A percentile compares a stretch with the other conserved stretches of the same genome.
Conservation (phyloP, 805 yeast genomes). For the Saturnispora sekii region DNA sequence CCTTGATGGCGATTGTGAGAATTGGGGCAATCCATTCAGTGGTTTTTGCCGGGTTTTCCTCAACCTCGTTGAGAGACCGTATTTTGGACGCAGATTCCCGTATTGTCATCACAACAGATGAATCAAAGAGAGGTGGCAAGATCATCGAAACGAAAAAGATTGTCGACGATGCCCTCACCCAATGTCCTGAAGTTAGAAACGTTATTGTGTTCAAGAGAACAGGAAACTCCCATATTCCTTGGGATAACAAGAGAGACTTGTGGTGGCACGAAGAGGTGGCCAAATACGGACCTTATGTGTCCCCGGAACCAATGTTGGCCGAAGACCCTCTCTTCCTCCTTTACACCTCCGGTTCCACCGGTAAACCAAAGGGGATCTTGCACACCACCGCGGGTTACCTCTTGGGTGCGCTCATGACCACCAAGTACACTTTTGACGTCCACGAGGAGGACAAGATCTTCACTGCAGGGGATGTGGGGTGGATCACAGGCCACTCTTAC, state of each 20-base stretch:
- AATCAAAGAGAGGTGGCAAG: constrained; percentile 76
- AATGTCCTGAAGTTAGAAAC: constrained; percentile 56
- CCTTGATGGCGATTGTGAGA: constrained; percentile 69
- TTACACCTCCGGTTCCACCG: constrained; percentile 83
- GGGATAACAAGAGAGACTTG: constrained; percentile 50
- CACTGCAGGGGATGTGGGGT: constrained; percentile 87
- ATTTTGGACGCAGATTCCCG: constrained; percentile 63
- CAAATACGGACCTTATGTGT: constrained; percentile 57
- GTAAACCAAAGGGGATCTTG: constrained; percentile 80
- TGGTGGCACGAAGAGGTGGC: constrained; percentile 68
- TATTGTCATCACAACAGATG: constrained; percentile 72
- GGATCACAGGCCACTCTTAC: constrained; percentile 87
- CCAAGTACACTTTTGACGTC: constrained; percentile 68
- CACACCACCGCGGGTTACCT: constrained; percentile 77
- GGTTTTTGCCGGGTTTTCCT: constrained; percentile 76
- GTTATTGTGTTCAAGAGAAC: constrained; percentile 72
- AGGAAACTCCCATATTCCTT: constrained; percentile 44
- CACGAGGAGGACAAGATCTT: constrained; percentile 66
- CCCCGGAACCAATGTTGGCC: constrained; percentile 68
- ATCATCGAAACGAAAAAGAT: constrained; percentile 72
- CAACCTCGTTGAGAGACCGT: constrained; percentile 63
- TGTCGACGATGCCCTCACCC: constrained; percentile 67
- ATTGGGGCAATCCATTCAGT: constrained; percentile 82
- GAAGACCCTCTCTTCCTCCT: constrained; percentile 76
- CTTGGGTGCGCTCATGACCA: constrained; percentile 62